Base-by-base conservation (phyloP, 495 filamentous ascomycete species). In the Neurospora sp. region DNA sequence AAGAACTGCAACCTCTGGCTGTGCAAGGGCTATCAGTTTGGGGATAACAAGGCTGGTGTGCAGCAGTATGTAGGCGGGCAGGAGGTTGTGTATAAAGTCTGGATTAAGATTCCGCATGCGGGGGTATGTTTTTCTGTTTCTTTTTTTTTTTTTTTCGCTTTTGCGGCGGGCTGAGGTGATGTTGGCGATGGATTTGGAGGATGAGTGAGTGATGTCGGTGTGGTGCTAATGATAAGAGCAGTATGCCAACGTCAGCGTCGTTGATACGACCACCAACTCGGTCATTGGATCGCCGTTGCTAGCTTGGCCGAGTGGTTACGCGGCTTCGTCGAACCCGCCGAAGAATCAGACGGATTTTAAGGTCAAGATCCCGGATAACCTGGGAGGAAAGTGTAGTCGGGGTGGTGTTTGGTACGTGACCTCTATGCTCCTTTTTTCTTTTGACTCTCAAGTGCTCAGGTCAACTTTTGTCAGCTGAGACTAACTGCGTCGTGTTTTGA, bases 21-120 rank as follows among this genome's bases (percentile, higher is more conserved):
- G 16, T 93, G 91, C 89, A 90, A 89, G 77, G 91, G 91, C 69
- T 88, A 88, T 81, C 88, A 92, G 80, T 92, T 88, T 79, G 89
- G 76, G 73, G 91, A 93, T 85, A 91, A 92, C 86, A 85, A 77
- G 61, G 89, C 81, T 74, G 89, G 91, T 75, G 86, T 92, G 46
- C 85, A 90, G 76, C 81, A 78, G 20, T 92, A 89, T 82, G 85
- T 80, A 10, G 79, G 88, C 5, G 90, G 91, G 44, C 81, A 93
- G 77, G 84, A 80, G 7, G 82, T 93, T 73, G 81, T 85, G 77
- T 84, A 92, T 72, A 82, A 84, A 31, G 86, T 91, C 59, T 85
- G 84, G 41, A 89, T 92, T 73, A 82, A 82, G 38, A 90, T 90
- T 68, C 88, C 90, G 0, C 91, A 93, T 79, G 46, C 20, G 3